Evolutionary conservation across 495 filamentous ascomycete species (phyloP), one percentile per base, ranked within the genome.

Genomic region (Hypoxylon fragiforme): DNA sequence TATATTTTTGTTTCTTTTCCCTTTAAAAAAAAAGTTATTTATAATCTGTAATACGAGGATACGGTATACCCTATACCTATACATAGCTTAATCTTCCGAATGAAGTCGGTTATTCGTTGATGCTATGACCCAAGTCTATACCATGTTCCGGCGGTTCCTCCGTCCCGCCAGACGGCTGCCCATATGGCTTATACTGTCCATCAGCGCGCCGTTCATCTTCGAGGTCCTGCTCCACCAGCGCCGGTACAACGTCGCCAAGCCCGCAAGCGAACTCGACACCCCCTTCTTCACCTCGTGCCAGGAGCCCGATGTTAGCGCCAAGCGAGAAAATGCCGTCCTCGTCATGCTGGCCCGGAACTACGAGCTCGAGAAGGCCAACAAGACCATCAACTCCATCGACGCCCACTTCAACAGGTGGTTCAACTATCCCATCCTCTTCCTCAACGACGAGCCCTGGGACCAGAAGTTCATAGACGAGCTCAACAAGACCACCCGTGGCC

Each of bases 361-460:
- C 71, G 91, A 96, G 70, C 67, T 94, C 51, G 85, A 90, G 0
- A 88, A 89, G 26, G 90, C 94, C 32, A 82, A 95, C 40, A 82
- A 90, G 70, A 95, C 91, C 2, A 80, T 97, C 44, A 88, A 90
- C 70, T 95, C 89, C 35, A 89, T 98, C 60, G 92, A 98, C 72
- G 77, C 87, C 46, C 92, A 97, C 64, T 98, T 98, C 82, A 98
- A 98, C 71, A 81, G 85, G 47, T 97, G 92, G 92, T 98, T 89
- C 70, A 78, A 96, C 70, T 98, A 98, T 70, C 94, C 94, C 24
- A 92, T 96, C 67, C 84, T 98, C 42, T 97, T 98, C 70, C 76
- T 98, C 48, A 98, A 98, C 69, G 91, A 96, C 64, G 81, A 83
- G 28, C 81, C 80, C 16, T 94, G 94, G 71, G 81, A 84, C 54